These are phyloP conservation scores for Aristolochia californica DNA, from an alignment of 164 flowering plant species.

Conservation along the genomic window DNA sequence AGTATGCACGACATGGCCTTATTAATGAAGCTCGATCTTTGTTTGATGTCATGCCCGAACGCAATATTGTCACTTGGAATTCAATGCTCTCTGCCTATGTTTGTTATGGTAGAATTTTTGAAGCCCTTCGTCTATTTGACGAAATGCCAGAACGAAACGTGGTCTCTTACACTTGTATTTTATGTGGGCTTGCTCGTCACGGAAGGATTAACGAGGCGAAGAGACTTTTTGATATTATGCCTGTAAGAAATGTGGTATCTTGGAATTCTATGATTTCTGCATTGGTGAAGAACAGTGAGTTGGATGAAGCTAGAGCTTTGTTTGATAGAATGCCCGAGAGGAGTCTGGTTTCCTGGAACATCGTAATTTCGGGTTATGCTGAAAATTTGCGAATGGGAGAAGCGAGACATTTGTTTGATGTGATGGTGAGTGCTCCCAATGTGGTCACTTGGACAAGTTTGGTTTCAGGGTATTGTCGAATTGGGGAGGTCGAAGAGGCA, in stretches of 20 bases:
- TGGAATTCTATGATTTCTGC: slow-evolving; percentile 55
- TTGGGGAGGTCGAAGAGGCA: slow-evolving; percentile 38
- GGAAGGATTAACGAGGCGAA: slow-evolving; percentile 17
- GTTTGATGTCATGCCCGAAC: slow-evolving; percentile 38
- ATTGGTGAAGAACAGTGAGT: slow-evolving; percentile 32
- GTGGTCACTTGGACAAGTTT: slow-evolving; percentile 59
- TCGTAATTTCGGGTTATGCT: slow-evolving; percentile 35
- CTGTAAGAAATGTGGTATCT: slow-evolving; percentile 40
- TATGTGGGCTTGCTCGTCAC: slow-evolving; percentile 29
- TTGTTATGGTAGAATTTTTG: slow-evolving; percentile 27
- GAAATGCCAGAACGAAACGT: slow-evolving; percentile 43
- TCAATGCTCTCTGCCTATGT: slow-evolving; percentile 45
- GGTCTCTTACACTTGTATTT: slow-evolving; percentile 48
- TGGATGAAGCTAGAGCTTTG: slow-evolving; percentile 33
- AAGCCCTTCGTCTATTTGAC: slow-evolving; percentile 33
- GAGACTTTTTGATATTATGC: slow-evolving; percentile 39
- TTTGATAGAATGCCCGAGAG: slow-evolving; percentile 34
- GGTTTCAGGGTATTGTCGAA: slow-evolving; percentile 46
- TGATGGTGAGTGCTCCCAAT: slow-evolving; percentile 27
- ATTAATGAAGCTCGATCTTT: slow-evolving; percentile 34
- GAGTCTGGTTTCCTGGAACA: slow-evolving; percentile 39
- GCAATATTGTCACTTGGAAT: slow-evolving; percentile 37
- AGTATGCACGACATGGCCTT: slow-evolving; percentile 23
- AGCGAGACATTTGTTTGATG: slow-evolving; percentile 37
- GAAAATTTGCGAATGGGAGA: slow-evolving; percentile 35